Evolutionary conservation across 176 grass and related monocot genomes (phyloP).

Genomic region (Metroxylon sagu): DNA sequence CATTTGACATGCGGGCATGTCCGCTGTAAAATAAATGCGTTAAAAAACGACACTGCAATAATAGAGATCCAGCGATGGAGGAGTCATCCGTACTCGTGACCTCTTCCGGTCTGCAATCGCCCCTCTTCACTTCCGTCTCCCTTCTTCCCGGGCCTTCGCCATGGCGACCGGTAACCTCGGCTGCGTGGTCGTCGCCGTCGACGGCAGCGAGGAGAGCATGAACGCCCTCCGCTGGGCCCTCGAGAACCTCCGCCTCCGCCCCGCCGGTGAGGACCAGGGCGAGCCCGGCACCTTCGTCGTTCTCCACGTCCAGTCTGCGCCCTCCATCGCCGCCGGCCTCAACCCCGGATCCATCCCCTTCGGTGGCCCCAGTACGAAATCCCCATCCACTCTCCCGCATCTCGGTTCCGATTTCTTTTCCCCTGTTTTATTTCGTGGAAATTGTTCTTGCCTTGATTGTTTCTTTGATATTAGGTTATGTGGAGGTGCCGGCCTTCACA

Average conservation of each 20-base stretch:
- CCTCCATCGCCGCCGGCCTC: slow-evolving; percentile 61
- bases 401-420: background rate
- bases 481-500: slow-evolving; percentile 90
- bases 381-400: background rate
- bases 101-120: too few species aligned
- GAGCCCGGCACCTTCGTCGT: slow-evolving; percentile 43
- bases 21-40: too few species aligned
- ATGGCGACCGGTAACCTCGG: slow-evolving; percentile 78
- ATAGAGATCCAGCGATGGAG: too few species aligned
- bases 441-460: slow-evolving; percentile 13
- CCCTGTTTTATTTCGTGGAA: background rate
- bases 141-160: too few species aligned
- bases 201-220: slow-evolving; percentile 98
- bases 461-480: slow-evolving; percentile 32
- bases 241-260: slow-evolving; percentile 64
- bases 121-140: too few species aligned
- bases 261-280: slow-evolving; percentile 26
- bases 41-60: too few species aligned
- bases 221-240: slow-evolving; percentile 81
- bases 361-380: slow-evolving; percentile 71
- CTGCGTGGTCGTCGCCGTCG: slow-evolving; percentile 78
- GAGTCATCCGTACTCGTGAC: too few species aligned
- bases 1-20: too few species aligned
- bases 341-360: slow-evolving; percentile 84
- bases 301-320: slow-evolving; percentile 70